Conservation (phyloP, 1,284 basidiomycete species). For the Naganishia liquefaciens region DNA sequence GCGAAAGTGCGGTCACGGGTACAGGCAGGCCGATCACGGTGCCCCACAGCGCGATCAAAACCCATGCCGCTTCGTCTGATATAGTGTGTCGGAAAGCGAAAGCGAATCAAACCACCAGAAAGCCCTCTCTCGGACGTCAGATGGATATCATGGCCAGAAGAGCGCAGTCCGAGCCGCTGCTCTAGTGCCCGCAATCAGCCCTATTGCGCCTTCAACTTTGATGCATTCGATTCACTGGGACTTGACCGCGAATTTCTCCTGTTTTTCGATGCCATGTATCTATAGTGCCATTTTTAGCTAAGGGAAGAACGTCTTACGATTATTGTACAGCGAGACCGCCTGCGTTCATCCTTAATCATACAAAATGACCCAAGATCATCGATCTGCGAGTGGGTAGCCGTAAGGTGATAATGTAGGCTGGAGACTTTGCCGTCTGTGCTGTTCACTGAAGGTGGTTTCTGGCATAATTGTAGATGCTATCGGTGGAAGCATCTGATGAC, state of each 20-base stretch:
- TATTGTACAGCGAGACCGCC: no score
- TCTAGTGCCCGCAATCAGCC: neutral
- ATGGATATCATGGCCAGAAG: constrained; percentile 23
- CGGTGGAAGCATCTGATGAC: neutral
- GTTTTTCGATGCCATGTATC: neutral
- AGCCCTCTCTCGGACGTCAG: constrained; percentile 17
- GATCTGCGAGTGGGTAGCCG: constrained; percentile 15
- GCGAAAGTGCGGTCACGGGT: no score
- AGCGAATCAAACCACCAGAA: neutral
- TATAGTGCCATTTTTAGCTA: neutral
- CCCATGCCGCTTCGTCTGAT: no score
- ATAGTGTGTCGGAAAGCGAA: neutral
- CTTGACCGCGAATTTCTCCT: neutral
- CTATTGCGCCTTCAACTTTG: constrained; percentile 9
- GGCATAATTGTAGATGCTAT: constrained; percentile 1
- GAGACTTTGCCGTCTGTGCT: neutral
- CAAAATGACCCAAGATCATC: neutral
- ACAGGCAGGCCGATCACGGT: no score
- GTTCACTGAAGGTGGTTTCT: neutral
- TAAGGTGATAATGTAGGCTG: constrained; percentile 13
- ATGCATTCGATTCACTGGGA: neutral
- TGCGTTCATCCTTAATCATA: neutral
- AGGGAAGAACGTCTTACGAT: neutral
- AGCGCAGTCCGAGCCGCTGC: constrained; percentile 31
- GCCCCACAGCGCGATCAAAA: no score